A percentile compares a stretch with the other conserved stretches of the same genome.
phyloP scores from a whole-genome alignment of 495 filamentous ascomycete species.

The Aspergillus steynii region DNA sequence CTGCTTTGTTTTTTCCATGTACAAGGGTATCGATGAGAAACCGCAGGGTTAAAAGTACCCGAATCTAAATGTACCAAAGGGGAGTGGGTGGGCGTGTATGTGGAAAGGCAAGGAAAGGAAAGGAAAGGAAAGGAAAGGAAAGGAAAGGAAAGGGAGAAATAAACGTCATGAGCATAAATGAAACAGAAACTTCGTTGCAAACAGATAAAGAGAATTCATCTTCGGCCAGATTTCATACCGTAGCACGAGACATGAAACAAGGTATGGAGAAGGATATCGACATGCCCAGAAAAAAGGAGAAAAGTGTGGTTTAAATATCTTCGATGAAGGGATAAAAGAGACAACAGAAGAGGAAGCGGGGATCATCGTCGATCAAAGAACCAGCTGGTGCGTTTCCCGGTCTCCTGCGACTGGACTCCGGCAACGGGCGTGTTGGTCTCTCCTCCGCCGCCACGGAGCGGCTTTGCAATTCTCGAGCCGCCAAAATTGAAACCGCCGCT shows the following conservation, averaged over 20 bases:
- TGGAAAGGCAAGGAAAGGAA: constrained; percentile 3
- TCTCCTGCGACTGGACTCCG: constrained; percentile 48
- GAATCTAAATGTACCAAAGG: constrained; percentile 15
- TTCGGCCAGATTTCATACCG: constrained; percentile 1
- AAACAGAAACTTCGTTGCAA: constrained; percentile 8
- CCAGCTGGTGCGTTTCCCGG: constrained; percentile 51
- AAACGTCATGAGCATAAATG: not conserved
- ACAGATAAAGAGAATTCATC: not conserved
- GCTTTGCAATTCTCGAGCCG: constrained; percentile 89
- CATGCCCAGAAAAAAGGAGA: constrained; percentile 1
- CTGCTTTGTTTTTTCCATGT: constrained; percentile 9
- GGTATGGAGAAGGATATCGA: constrained; percentile 8
- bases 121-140: constrained; percentile 9
- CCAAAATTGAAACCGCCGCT: constrained; percentile 72
- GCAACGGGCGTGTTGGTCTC: constrained; percentile 38
- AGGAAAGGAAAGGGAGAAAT: constrained; percentile 10
- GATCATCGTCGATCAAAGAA: constrained; percentile 53
- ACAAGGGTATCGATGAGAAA: constrained; percentile 24
- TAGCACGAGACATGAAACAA: constrained; percentile 7
- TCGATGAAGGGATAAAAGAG: constrained; percentile 26
- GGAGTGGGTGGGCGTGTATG: not conserved
- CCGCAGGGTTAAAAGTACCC: constrained; percentile 7
- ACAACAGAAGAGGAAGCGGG: constrained; percentile 29
- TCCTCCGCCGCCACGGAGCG: constrained; percentile 86
- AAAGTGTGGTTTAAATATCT: constrained; percentile 19